Evolutionary conservation across 2,329 filamentous ascomycete species (phyloP), one percentile per base, ranked within the genome.

Genomic region (Aspergillus flavus): DNA sequence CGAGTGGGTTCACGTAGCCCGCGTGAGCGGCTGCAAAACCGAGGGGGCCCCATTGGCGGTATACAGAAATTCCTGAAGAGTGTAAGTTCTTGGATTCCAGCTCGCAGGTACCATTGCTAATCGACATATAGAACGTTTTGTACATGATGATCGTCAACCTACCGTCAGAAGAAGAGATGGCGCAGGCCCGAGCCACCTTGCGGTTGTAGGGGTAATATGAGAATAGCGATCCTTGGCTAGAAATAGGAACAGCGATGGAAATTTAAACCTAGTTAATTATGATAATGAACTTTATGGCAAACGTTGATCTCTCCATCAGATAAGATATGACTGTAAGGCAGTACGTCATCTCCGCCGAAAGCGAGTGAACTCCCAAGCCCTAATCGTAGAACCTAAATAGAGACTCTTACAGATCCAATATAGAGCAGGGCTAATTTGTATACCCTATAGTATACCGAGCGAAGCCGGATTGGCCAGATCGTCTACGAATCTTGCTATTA

Each of bases 91-190:
- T 14, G 19, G 9, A 21, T n/a, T 26, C 19, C 3, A 26, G 12
- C 6, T 7, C 14, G 2, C 6, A n/a, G 10, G 21, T 56, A 19
- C 32, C 12, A 21, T 23, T n/a, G 11, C 36, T 23, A 46, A 53
- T 45, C n/a, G 32, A 30, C 53, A 23, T n/a, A 4, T 61, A 83
- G 78, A 78, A 83, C 71, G 80, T 84, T 19, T 65, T 85, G 34
- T 86, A 84, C 66, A 65, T 86, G 59, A 80, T 84, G 73, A 79
- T 85, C 61, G 82, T 84, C 16, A 84, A 85, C 61, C 73, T 84
- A 75, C 83, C 83, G 0, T 75, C 73, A 0, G 77, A 80, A 12
- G 75, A 78, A 23, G 82, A 84, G 64, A 71, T 84, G 59, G 69
- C 39, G 39, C 63, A 64, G 26, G 72, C 71, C 21, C 16, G 43